Evolutionary conservation across 805 yeast genomes (phyloP), one percentile per base, ranked within the genome.

Genomic region (Metschnikowia colocasiae): DNA sequence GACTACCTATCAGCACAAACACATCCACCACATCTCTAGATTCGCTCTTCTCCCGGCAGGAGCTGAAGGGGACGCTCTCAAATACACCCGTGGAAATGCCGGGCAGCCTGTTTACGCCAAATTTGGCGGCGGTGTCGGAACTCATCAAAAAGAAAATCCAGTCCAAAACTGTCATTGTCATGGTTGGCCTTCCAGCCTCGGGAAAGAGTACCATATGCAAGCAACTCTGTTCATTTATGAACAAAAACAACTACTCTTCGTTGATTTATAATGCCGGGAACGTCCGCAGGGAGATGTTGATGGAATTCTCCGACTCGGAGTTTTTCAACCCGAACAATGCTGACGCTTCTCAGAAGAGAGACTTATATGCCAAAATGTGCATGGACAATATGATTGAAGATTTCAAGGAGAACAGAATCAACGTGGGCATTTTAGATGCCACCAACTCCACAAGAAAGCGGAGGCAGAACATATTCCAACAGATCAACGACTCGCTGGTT

Each of bases 201-300:
- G 76, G 76, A 2, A 71, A 71, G 54, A 63, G 70, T 44, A 69
- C 75, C 20, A 52, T 69, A 6, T 62, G 71, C 48, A 59, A 59
- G 36, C 74, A 68, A 54, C 51, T 71, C 25, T 55, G 59, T 16
- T 50, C 54, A n/a, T 58, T 33, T 37, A 43, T 56, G 30, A 45
- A 40, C 20, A 19, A 44, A 15, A 45, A 39, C 43, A 50, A 49
- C 35, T 53, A 46, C 48, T 46, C 45, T 23, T 39, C 50, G 13
- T 44, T 46, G 27, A 51, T 53, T 12, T 78, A 70, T 56, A 78
- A 78, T 52, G 81, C 82, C 23, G 83, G 83, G 20, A 73, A 78
- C 51, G 68, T 76, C 18, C 63, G 83, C 46, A 64, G 82, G 46
- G 61, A 61, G 43, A 59, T 56, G 31, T 53, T 59, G 42, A 43